Evolutionary conservation across 2,329 filamentous ascomycete genomes (phyloP).

Genomic region (Ophiostoma perfectum): DNA sequence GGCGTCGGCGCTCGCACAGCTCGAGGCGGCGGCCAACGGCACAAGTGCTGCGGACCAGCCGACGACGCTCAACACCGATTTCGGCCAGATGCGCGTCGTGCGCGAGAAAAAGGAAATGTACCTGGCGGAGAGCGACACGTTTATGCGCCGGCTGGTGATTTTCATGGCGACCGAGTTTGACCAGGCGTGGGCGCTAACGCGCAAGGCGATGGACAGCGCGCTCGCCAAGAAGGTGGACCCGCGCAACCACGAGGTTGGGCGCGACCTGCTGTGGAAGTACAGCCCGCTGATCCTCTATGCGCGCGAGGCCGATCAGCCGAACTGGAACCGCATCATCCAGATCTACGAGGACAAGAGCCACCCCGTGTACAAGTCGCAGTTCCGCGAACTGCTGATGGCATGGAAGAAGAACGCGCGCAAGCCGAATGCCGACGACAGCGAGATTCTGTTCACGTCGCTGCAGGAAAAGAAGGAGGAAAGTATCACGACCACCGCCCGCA

Average conservation of each 20-base stretch:
- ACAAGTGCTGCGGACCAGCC: constrained; percentile 34
- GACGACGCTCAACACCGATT: constrained; percentile 49
- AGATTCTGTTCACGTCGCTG: constrained; percentile 76
- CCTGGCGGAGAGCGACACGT: constrained; percentile 65
- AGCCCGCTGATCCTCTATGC: constrained; percentile 82
- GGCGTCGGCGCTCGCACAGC: constrained; percentile 13
- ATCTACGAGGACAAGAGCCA: constrained; percentile 74
- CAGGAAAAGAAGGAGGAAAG: constrained; percentile 80
- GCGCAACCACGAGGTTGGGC: constrained; percentile 63
- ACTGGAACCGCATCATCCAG: constrained; percentile 75
- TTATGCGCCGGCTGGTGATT: constrained; percentile 72
- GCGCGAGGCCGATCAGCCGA: constrained; percentile 71
- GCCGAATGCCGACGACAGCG: constrained; percentile 68
- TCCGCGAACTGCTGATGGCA: constrained; percentile 66
- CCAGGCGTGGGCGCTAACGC: constrained; percentile 64
- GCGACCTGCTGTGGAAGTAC: constrained; percentile 78
- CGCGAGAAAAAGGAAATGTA: constrained; percentile 94
- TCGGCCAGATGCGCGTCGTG: constrained; percentile 85
- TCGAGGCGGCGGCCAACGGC: constrained; percentile 42
- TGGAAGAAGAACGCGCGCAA: constrained; percentile 80
- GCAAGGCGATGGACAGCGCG: constrained; percentile 56
- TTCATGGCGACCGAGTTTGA: constrained; percentile 81
- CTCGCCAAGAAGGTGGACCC: constrained; percentile 63
- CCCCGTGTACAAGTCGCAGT: constrained; percentile 74
- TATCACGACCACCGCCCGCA: constrained; percentile 70